Base-by-base conservation (phyloP, 2,329 filamentous ascomycete species). In the Ambrosiella xylebori region DNA sequence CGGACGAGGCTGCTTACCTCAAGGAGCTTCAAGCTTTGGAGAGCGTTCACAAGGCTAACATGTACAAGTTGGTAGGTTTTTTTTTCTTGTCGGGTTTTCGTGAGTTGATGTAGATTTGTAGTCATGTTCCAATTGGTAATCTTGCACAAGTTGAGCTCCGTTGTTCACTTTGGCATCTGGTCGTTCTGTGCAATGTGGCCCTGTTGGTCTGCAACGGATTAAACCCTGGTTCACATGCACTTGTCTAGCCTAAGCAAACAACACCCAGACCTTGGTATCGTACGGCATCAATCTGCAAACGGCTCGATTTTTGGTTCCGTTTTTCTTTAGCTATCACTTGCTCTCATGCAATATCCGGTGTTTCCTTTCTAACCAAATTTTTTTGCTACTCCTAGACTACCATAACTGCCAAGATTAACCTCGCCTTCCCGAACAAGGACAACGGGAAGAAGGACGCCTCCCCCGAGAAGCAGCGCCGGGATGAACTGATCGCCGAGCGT, bases 361-460 rank as follows among this genome's bases (percentile, higher is more conserved):
- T 47, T 2, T 15, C n/a, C 7, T 15, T 5, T 2, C 17, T 11
- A 13, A 15, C 7, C 17, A 45, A 45, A 37, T 5, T 54, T 35
- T 37, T 49, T 19, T 39, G 12, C 44, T 17, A 39, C 11, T 36
- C 62, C n/a, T 68, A 97, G 91, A 90, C 87, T 68, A 83, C 84
- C 63, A 76, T 93, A 73, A 91, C 89, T 73, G 80, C 84, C 69
- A 95, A 96, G 75, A 81, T 97, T 68, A 89, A 96, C 60, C 75
- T 83, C 63, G 87, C 86, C 61, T 79, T 84, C 67, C 86, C 88
- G 53, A 85, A 71, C 73, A 81, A 80, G 72, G 77, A 76, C 70
- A 78, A 86, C 73, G 88, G 91, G 68, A 82, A 88, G 71, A 86
- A 86, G 67, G 59, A 60, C 35, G 47, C 39, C 27, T 88, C 81